Conservation (phyloP, 768 basidiomycete species). For the Tricholoma furcatifolium region DNA sequence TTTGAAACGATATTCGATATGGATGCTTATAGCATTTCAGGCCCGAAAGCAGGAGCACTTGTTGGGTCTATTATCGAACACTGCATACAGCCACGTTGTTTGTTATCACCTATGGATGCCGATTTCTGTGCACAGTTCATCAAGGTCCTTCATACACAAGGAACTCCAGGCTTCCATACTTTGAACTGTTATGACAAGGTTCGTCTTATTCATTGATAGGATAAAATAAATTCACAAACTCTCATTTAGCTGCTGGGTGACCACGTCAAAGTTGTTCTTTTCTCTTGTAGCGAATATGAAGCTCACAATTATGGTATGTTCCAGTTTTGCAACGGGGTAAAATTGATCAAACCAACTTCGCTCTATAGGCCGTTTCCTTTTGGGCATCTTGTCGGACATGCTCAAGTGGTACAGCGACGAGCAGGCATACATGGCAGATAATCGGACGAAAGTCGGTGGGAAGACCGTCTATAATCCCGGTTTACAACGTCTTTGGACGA, state of each 20-base stretch:
- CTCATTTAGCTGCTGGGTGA: slow-evolving; percentile 74
- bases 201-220: slow-evolving; percentile 1
- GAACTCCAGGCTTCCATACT: slow-evolving; percentile 88
- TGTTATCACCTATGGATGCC: slow-evolving; percentile 96
- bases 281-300: slow-evolving; percentile 95
- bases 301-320: slow-evolving; percentile 86
- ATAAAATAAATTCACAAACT: not conserved
- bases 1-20: not conserved
- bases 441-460: slow-evolving; percentile 61
- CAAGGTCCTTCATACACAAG: slow-evolving; percentile 80
- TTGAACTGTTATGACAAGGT: slow-evolving; percentile 85
- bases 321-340: not conserved
- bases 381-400: slow-evolving; percentile 75
- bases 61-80: slow-evolving; percentile 76
- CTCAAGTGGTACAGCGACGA: slow-evolving; percentile 81
- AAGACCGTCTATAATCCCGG: slow-evolving; percentile 67
- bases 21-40: slow-evolving; percentile 24
- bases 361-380: slow-evolving; percentile 84
- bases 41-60: slow-evolving; percentile 46
- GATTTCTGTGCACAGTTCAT: slow-evolving; percentile 92
- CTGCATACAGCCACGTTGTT: slow-evolving; percentile 88
- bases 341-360: not conserved
- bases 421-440: slow-evolving; percentile 66
- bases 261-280: slow-evolving; percentile 80
- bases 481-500: slow-evolving; percentile 52